phyloP scores from a whole-genome alignment of 495 filamentous ascomycete species.

The Rhypophila decipiens region DNA sequence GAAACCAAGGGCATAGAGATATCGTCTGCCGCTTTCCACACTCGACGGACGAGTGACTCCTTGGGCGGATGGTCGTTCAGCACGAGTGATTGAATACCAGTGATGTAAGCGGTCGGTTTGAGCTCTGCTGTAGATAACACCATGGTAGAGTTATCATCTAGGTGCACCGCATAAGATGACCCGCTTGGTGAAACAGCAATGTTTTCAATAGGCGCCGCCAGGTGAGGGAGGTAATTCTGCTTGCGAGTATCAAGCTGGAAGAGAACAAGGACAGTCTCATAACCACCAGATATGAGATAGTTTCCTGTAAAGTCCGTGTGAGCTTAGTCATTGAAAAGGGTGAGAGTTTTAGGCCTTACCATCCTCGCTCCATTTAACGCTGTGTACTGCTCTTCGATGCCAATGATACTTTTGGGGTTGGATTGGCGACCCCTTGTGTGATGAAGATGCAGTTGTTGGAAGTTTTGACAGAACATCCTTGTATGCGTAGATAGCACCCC shows the following conservation, averaged over 20 bases:
- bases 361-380: slow-evolving; percentile 83
- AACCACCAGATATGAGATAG: slow-evolving; percentile 88
- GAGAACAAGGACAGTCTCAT: slow-evolving; percentile 84
- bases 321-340: slow-evolving; percentile 17
- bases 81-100: slow-evolving; percentile 67
- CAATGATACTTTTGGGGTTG: slow-evolving; percentile 69
- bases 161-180: slow-evolving; percentile 69
- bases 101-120: slow-evolving; percentile 67
- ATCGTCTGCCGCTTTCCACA: slow-evolving; percentile 27
- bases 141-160: slow-evolving; percentile 87
- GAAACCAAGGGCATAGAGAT: slow-evolving; percentile 26
- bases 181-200: slow-evolving; percentile 75
- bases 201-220: slow-evolving; percentile 74
- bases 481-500: slow-evolving; percentile 73
- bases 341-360: slow-evolving; percentile 48
- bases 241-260: slow-evolving; percentile 89
- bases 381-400: slow-evolving; percentile 76
- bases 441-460: slow-evolving; percentile 10
- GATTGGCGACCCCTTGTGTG: slow-evolving; percentile 29
- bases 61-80: slow-evolving; percentile 33
- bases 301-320: slow-evolving; percentile 77
- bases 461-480: slow-evolving; percentile 61
- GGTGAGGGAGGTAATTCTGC: slow-evolving; percentile 76
- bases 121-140: slow-evolving; percentile 85
- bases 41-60: slow-evolving; percentile 33